Conservation (phyloP, 176 grass and related monocot species). For the Cenchrus fungigraminus region DNA sequence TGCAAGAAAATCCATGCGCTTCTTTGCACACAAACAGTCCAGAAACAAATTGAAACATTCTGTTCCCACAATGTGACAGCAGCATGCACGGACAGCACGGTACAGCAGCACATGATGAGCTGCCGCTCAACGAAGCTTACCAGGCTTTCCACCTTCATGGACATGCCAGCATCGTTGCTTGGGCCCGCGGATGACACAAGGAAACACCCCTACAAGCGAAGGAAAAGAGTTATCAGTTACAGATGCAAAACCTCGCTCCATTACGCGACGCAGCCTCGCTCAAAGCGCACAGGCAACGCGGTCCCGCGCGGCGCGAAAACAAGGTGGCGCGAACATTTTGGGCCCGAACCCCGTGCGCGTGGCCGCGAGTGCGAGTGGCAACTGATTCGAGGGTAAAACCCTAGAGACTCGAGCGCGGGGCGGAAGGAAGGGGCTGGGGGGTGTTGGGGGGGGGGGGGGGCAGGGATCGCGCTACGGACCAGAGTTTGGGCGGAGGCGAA, state of each 20-base stretch:
- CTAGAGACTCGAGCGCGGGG: constrained; percentile 16
- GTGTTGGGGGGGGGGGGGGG: background rate
- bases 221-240: constrained; percentile 6
- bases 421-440: background rate
- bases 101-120: background rate
- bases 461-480: constrained; percentile 36
- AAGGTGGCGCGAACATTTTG: background rate
- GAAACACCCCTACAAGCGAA: constrained; percentile 75
- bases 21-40: background rate
- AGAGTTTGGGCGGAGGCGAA: constrained; percentile 81
- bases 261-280: background rate
- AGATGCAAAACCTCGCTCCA: background rate
- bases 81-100: too few species aligned
- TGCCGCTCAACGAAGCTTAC: constrained; percentile 46
- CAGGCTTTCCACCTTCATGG: constrained; percentile 70
- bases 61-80: background rate
- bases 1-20: background rate
- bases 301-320: background rate
- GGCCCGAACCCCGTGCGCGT: background rate
- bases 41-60: background rate
- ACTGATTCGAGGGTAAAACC: constrained; percentile 21
- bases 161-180: constrained; percentile 59
- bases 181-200: constrained; percentile 60
- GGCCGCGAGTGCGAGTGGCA: background rate
- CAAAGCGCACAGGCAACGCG: background rate